phyloP scores from a whole-genome alignment of 495 filamentous ascomycete species.

The Hypoxylon crocopeplum region DNA sequence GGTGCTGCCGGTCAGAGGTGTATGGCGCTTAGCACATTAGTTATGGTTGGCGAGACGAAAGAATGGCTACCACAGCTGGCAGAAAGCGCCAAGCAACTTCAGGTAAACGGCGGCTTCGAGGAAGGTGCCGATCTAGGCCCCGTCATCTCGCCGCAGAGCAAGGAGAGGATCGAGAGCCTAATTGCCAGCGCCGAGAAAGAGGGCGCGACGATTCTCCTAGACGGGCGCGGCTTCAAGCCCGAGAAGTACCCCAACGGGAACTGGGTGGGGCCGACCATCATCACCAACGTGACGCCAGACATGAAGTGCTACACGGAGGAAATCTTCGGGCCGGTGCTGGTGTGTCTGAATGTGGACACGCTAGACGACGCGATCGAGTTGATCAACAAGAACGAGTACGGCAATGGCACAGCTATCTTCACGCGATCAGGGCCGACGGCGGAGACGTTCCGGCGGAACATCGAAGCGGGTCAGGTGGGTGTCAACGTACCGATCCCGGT shows the following conservation, averaged over 20 bases:
- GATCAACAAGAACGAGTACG: slow-evolving; percentile 71
- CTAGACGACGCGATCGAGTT: slow-evolving; percentile 77
- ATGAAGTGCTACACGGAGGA: slow-evolving; percentile 97
- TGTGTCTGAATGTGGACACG: slow-evolving; percentile 82
- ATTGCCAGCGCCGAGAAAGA: slow-evolving; percentile 91
- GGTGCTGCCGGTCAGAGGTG: slow-evolving; percentile 97
- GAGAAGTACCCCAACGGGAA: slow-evolving; percentile 96
- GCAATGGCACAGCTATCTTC: slow-evolving; percentile 72
- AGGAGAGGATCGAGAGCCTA: slow-evolving; percentile 84
- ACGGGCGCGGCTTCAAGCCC: slow-evolving; percentile 87
- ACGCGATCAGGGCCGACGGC: slow-evolving; percentile 67
- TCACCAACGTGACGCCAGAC: slow-evolving; percentile 85
- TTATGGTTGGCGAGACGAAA: slow-evolving; percentile 94
- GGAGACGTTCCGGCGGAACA: slow-evolving; percentile 64
- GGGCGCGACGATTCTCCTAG: slow-evolving; percentile 92
- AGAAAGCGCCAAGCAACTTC: slow-evolving; percentile 87
- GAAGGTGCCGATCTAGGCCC: slow-evolving; percentile 94
- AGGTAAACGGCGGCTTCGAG: slow-evolving; percentile 94
- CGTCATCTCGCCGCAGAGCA: slow-evolving; percentile 92
- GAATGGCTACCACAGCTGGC: slow-evolving; percentile 92
- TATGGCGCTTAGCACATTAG: slow-evolving; percentile 94
- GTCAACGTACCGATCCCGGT: slow-evolving; percentile 87
- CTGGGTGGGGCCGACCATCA: slow-evolving; percentile 94
- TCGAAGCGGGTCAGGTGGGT: slow-evolving; percentile 80
- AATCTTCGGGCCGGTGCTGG: slow-evolving; percentile 95